phyloP scores from a whole-genome alignment of 768 basidiomycete species.

The Plicaturopsis crispa region DNA sequence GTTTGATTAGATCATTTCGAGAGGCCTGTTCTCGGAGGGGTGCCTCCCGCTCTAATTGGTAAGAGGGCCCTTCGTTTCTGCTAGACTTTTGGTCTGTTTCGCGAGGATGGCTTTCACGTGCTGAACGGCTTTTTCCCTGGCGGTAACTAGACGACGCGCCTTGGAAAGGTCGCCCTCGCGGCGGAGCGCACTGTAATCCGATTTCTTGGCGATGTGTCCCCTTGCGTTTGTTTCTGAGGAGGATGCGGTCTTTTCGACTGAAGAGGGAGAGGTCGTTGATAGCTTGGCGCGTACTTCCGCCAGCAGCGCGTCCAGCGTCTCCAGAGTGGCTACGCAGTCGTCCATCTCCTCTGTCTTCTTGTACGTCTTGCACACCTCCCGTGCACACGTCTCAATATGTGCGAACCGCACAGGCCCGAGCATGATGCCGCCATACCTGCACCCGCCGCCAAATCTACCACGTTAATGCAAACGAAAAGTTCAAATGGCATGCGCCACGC shows the following conservation, averaged over 20 bases:
- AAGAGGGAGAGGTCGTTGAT: background rate
- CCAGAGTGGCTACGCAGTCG: slow-evolving; percentile 49
- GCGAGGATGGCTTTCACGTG: slow-evolving; percentile 50
- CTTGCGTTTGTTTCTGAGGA: background rate
- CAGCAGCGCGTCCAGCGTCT: slow-evolving; percentile 55
- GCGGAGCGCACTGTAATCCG: slow-evolving; percentile 39
- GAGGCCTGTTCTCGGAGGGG: too few relatives aligned
- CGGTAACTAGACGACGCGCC: slow-evolving; percentile 58
- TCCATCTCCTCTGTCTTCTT: slow-evolving; percentile 61
- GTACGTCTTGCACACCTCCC: slow-evolving; percentile 67
- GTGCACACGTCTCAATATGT: slow-evolving; percentile 70
- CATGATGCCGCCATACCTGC: slow-evolving; percentile 76
- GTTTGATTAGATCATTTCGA: too few relatives aligned
- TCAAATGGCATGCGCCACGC: slow-evolving; percentile 14
- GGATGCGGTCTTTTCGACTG: background rate
- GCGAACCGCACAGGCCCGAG: slow-evolving; percentile 69
- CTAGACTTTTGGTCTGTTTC: slow-evolving; percentile 22
- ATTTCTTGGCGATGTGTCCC: slow-evolving; percentile 15
- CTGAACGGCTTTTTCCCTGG: slow-evolving; percentile 61
- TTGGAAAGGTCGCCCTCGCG: slow-evolving; percentile 46
- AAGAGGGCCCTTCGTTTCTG: too few relatives aligned
- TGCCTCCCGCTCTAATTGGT: too few relatives aligned
- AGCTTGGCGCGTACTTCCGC: slow-evolving; percentile 43
- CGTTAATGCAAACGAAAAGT: background rate
- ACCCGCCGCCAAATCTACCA: too few relatives aligned